These are phyloP conservation scores for Saraca asoca DNA, from an alignment of 331 rosid genomes.

Conservation along the genomic window DNA sequence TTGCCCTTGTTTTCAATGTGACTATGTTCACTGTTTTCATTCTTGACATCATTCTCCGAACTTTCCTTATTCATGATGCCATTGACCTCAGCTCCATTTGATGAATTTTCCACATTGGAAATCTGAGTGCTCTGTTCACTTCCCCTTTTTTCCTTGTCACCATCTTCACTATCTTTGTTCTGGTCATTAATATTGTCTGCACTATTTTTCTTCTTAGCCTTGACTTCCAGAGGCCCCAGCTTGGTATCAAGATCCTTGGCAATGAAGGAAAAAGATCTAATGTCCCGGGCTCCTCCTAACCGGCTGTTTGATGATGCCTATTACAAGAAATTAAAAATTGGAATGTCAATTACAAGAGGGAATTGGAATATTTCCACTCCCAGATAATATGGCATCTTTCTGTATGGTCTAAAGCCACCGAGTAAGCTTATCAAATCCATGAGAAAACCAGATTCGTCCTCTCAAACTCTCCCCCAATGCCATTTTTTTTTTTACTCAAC, in stretches of 20 bases:
- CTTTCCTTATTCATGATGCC: no score
- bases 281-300: slow-evolving; percentile 35
- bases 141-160: not conserved
- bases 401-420: not conserved
- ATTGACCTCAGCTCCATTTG: not conserved
- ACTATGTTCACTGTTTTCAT: not conserved
- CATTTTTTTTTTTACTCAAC: not conserved
- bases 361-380: not conserved
- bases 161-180: slow-evolving; percentile 17
- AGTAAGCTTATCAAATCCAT: not conserved
- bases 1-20: not conserved
- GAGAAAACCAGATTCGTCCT: slow-evolving; percentile 21
- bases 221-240: slow-evolving; percentile 40
- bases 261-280: slow-evolving; percentile 25
- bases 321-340: not conserved
- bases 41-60: no score
- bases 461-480: not conserved
- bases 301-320: slow-evolving; percentile 38
- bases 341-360: slow-evolving; percentile 14
- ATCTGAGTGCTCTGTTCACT: not conserved
- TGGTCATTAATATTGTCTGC: no score
- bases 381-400: slow-evolving; percentile 1
- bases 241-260: slow-evolving; percentile 38
- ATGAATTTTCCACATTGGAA: slow-evolving; percentile 1
- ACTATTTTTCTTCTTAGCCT: not conserved